Evolutionary conservation across 179 eudicot genomes (phyloP).

Genomic region (Corrigiola litoralis): DNA sequence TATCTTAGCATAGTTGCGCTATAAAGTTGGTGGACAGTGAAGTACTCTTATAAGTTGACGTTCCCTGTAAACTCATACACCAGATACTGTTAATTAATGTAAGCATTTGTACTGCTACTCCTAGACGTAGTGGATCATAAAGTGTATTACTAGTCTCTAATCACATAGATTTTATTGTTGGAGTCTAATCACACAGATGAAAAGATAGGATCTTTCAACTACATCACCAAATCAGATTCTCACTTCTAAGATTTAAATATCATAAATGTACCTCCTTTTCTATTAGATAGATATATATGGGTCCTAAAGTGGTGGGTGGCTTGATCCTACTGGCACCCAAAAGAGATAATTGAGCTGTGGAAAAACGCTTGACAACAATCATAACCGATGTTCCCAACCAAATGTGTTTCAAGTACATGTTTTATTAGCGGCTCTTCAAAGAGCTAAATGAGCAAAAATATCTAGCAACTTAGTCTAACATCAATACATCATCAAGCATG

Average conservation of each 20-base stretch:
- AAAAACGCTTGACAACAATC: conserved; percentile 4
- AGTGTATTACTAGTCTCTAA: neutral
- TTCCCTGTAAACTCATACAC: too few species aligned
- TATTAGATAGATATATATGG: too few species aligned
- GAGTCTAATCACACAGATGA: neutral
- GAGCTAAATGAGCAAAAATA: conserved; percentile 15
- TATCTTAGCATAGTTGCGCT: too few species aligned
- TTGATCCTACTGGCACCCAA: conserved; percentile 6
- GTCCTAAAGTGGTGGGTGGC: neutral
- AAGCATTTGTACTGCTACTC: neutral
- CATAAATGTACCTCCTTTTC: conserved; percentile 1
- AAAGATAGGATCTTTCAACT: conserved; percentile 8
- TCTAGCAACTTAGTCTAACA: conserved; percentile 3
- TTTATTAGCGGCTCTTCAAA: conserved; percentile 17
- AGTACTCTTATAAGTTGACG: too few species aligned
- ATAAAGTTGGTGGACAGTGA: too few species aligned
- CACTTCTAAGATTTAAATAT: neutral
- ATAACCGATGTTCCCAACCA: neutral
- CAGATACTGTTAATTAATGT: too few species aligned
- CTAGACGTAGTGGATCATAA: conserved; percentile 10
- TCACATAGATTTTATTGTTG: neutral
- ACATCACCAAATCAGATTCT: conserved; percentile 22
- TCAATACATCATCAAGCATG: conserved; percentile 2
- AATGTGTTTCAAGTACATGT: neutral
- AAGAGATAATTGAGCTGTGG: conserved; percentile 19